Evolutionary conservation across 1,139 yeast genomes (phyloP).

Genomic region (Magnusiomyces fungicola): DNA sequence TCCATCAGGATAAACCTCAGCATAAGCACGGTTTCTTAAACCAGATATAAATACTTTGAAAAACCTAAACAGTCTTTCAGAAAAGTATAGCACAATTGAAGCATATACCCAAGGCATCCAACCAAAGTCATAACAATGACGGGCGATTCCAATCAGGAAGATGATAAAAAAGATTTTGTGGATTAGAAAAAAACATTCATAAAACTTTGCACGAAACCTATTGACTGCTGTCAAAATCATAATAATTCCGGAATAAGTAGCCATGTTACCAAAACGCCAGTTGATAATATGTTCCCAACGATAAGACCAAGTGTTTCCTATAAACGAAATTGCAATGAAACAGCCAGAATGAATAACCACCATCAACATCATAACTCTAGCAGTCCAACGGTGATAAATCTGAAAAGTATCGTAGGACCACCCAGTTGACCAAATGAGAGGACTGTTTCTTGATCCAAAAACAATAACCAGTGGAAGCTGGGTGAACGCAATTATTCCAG

Average conservation of each 20-base stretch:
- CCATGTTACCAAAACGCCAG: slow-evolving; percentile 41
- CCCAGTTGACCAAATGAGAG: slow-evolving; percentile 50
- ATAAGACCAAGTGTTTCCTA: slow-evolving; percentile 32
- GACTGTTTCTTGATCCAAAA: slow-evolving; percentile 58
- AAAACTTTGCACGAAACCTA: slow-evolving; percentile 27
- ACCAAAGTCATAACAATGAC: slow-evolving; percentile 39
- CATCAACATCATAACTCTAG: slow-evolving; percentile 47
- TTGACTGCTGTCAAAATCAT: slow-evolving; percentile 24
- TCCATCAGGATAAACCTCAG: slow-evolving; percentile 25
- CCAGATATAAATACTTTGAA: slow-evolving; percentile 36
- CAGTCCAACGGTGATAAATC: slow-evolving; percentile 56
- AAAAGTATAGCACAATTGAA: slow-evolving; percentile 34
- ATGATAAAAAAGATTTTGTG: slow-evolving; percentile 36
- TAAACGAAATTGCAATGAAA: slow-evolving; percentile 30
- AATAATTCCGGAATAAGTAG: slow-evolving; percentile 34
- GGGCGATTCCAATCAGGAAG: slow-evolving; percentile 38
- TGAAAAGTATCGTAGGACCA: slow-evolving; percentile 60
- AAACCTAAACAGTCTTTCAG: slow-evolving; percentile 35
- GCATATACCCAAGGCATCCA: slow-evolving; percentile 42
- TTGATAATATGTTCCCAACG: slow-evolving; percentile 38
- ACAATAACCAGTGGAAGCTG: slow-evolving; percentile 48
- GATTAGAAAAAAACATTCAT: slow-evolving; percentile 37
- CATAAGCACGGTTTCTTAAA: slow-evolving; percentile 34
- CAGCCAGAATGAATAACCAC: slow-evolving; percentile 33
- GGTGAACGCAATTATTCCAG: slow-evolving; percentile 53